Conservation (phyloP, 306 rosid genomes). For the Cucurbita maxima region DNA sequence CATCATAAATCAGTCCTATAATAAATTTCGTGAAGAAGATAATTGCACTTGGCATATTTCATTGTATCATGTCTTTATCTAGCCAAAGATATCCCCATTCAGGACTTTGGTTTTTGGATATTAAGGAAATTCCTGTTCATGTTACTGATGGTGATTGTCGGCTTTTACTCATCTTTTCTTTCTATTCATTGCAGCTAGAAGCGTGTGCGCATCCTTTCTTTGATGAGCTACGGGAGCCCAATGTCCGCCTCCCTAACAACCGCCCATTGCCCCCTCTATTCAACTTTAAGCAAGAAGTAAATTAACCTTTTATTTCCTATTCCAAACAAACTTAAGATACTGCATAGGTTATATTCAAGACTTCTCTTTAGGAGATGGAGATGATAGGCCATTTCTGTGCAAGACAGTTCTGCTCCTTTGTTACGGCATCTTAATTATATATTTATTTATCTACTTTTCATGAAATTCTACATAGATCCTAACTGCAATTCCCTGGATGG, state of each 20-base stretch:
- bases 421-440: no score
- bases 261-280: conserved; percentile 79
- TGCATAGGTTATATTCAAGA: background rate
- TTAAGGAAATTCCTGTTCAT: background rate
- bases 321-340: background rate
- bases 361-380: no score
- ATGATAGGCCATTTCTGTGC: no score
- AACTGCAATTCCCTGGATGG: background rate
- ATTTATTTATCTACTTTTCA: background rate
- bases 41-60: background rate
- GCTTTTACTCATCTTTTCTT: background rate
- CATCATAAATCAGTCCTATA: background rate
- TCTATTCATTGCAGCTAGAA: conserved; percentile 54
- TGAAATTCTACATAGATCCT: background rate
- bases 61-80: background rate
- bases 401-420: no score
- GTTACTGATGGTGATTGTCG: background rate
- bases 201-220: conserved; percentile 89
- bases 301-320: conserved; percentile 14
- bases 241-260: conserved; percentile 75
- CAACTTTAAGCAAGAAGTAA: conserved; percentile 90
- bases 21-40: background rate
- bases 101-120: background rate
- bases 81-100: background rate
- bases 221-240: conserved; percentile 87